Evolutionary conservation across 768 basidiomycete species (phyloP), one percentile per base, ranked within the genome.

Genomic region (Naganishia friedmannii): DNA sequence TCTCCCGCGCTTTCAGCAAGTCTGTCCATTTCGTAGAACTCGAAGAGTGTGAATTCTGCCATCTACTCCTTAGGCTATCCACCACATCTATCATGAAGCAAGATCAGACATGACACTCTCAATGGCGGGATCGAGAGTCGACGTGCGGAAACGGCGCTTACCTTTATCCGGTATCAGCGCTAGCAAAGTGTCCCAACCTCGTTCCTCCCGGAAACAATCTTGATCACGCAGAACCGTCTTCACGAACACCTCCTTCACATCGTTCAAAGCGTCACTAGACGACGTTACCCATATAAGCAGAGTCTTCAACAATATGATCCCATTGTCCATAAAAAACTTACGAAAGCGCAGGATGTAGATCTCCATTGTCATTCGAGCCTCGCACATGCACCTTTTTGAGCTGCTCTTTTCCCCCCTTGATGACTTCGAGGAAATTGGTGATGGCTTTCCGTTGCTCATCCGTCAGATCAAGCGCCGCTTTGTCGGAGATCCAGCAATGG

Each of bases 401-500:
- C 83, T 87, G 87, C 74, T 92, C 90, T 69, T 89, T 90, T 9
- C 90, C 88, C 7, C 89, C 88, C 71, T 89, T 88, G 57, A 95
- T 83, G 17, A 97, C 88, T 34, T 91, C 90, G 74, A 98, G 81
- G 83, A 89, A 96, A 19, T 85, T 86, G n/a, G 97, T 91, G 63
- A 99, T 82, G 0, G 92, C 87, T 77, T 86, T 88, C 29, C 96
- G 85, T 80, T 95, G 89, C 67, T 95, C 92, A 77, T 99, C 96
- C 12, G 91, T 94, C 57, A 98, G 84, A 67, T 86, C 88, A 84
- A 97, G 86, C 1, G 95, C 96, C 68, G 89, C 87, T 42, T 85
- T 83, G 81, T 99, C 96, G 2, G 90, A 92, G 72, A 99, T 88
- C 96, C 96, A 99, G 79, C 93, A 85, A 84, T 99, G 96, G 74